Conservation (phyloP, 495 filamentous ascomycete genomes). For the Xylaria scruposa region DNA sequence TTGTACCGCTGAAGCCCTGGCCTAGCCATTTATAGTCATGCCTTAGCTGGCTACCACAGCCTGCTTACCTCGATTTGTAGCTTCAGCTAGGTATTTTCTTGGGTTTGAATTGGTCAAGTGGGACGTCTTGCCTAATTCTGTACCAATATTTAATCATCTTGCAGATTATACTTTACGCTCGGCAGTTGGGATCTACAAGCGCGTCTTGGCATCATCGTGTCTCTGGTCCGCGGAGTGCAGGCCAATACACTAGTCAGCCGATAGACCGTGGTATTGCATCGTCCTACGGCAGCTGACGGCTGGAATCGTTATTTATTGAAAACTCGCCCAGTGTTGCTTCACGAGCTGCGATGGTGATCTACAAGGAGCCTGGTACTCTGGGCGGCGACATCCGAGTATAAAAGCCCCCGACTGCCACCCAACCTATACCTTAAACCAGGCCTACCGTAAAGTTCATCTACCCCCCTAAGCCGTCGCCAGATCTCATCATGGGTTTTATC, state of each 20-base stretch:
- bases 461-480: background rate
- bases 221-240: no score
- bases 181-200: constrained; percentile 17
- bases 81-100: background rate
- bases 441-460: background rate
- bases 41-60: background rate
- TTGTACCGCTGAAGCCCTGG: background rate
- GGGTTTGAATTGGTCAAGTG: background rate
- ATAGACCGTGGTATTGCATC: background rate
- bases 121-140: constrained; percentile 11
- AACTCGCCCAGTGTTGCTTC: background rate
- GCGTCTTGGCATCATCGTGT: constrained; percentile 2
- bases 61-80: constrained; percentile 6
- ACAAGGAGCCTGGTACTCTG: background rate
- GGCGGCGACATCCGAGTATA: background rate
- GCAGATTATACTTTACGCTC: background rate
- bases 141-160: constrained; percentile 3
- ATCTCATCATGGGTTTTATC: constrained; percentile 24
- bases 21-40: background rate
- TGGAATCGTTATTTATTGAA: background rate
- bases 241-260: constrained; percentile 9
- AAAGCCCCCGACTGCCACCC: background rate
- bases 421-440: background rate
- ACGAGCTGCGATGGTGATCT: background rate
- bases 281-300: constrained; percentile 13